These are phyloP conservation scores for Cytospora schulzeri DNA, from an alignment of 2,329 filamentous ascomycete genomes.

Conservation along the genomic window DNA sequence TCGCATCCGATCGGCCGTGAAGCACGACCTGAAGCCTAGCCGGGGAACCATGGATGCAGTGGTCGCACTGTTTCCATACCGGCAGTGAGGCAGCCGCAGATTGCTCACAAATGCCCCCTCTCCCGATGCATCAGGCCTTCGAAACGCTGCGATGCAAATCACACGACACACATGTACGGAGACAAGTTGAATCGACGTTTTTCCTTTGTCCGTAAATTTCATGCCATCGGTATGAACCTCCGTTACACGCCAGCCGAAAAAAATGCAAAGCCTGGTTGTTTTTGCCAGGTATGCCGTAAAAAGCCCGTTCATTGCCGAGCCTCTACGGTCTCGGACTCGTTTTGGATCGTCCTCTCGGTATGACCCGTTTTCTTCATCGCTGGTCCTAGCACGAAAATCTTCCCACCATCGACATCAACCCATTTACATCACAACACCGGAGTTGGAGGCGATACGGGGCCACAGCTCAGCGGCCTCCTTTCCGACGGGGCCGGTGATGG, in stretches of 20 bases:
- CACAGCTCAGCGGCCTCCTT: slow-evolving; percentile 99
- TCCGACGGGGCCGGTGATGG: slow-evolving; percentile 96
- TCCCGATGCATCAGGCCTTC: neutral
- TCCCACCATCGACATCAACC: slow-evolving; percentile 17
- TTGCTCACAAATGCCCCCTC: neutral
- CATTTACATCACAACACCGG: slow-evolving; percentile 98
- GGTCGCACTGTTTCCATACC: neutral
- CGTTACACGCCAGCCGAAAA: slow-evolving; percentile 38
- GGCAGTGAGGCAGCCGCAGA: neutral
- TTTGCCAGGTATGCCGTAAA: slow-evolving; percentile 28
- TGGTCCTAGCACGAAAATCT: slow-evolving; percentile 26
- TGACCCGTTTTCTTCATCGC: slow-evolving; percentile 32
- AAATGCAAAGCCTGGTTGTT: slow-evolving; percentile 33
- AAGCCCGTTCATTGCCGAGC: slow-evolving; percentile 38
- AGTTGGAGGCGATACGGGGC: slow-evolving; percentile 99
- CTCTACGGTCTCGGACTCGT: slow-evolving; percentile 29
- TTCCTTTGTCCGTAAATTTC: slow-evolving; percentile 32
- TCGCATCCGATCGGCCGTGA: neutral
- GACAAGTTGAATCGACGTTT: slow-evolving; percentile 16
- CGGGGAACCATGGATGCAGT: neutral
- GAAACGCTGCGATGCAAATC: neutral
- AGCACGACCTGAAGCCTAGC: neutral
- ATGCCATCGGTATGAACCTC: slow-evolving; percentile 40
- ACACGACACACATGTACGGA: neutral
- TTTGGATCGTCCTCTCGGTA: slow-evolving; percentile 20